phyloP scores from a whole-genome alignment of 352 stramenopile genomes.

The Pythium vanterpoolii region DNA sequence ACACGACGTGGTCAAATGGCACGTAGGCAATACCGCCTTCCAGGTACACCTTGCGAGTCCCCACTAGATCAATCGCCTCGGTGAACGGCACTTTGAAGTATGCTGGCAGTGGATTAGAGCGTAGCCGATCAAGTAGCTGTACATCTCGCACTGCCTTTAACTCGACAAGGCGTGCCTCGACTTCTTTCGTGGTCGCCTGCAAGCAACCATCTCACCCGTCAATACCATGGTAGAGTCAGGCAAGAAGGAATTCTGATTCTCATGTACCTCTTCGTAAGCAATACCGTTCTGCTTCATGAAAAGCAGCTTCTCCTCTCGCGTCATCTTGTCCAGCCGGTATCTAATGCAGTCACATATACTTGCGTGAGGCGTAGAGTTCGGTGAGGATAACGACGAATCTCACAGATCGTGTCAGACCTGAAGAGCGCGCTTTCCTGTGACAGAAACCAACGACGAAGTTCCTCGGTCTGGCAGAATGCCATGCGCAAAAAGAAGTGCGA shows the following conservation, averaged over 20 bases:
- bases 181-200: conserved; percentile 56
- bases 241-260: neutral
- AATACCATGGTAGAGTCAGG: neutral
- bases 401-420: conserved; percentile 24
- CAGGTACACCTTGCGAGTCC: conserved; percentile 91
- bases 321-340: conserved; percentile 87
- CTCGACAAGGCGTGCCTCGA: conserved; percentile 56
- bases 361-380: neutral
- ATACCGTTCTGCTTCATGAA: conserved; percentile 88
- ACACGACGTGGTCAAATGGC: conserved; percentile 92
- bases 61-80: conserved; percentile 93
- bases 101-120: conserved; percentile 43
- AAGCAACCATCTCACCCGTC: neutral
- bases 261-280: conserved; percentile 45
- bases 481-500: conserved; percentile 98
- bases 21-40: conserved; percentile 95
- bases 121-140: conserved; percentile 31
- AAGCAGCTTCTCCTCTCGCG: conserved; percentile 80
- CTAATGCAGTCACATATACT: neutral
- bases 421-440: conserved; percentile 95
- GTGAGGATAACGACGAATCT: neutral
- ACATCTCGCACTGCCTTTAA: conserved; percentile 72
- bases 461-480: conserved; percentile 97
- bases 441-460: conserved; percentile 97
- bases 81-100: conserved; percentile 98